Evolutionary conservation across 2,329 filamentous ascomycete genomes (phyloP).

Genomic region (Paecilomyces niveus): DNA sequence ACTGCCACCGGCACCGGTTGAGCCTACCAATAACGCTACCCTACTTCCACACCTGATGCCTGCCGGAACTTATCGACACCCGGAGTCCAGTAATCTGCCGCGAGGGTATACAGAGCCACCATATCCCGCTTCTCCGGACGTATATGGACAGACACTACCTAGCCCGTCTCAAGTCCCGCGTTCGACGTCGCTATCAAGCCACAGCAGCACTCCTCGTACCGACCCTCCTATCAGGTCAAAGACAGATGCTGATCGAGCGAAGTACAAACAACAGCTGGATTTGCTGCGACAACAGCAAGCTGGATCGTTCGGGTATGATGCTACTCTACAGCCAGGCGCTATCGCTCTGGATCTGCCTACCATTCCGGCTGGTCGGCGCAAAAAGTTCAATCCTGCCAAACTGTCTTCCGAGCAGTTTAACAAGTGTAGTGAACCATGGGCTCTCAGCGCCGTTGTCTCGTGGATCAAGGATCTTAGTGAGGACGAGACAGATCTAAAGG

Average conservation of each 20-base stretch:
- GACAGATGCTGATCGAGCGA: slow-evolving; percentile 73
- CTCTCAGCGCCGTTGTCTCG: slow-evolving; percentile 73
- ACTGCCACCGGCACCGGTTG: slow-evolving; percentile 57
- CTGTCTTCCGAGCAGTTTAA: slow-evolving; percentile 73
- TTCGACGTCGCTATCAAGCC: slow-evolving; percentile 75
- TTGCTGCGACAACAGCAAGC: slow-evolving; percentile 46
- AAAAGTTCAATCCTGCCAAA: slow-evolving; percentile 80
- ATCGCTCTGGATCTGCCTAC: slow-evolving; percentile 76
- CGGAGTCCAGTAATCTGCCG: slow-evolving; percentile 35
- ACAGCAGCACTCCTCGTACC: slow-evolving; percentile 71
- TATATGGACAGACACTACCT: slow-evolving; percentile 41
- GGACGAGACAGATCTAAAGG: slow-evolving; percentile 79
- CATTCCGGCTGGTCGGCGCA: slow-evolving; percentile 69
- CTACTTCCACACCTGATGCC: slow-evolving; percentile 42
- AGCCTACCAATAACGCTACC: slow-evolving; percentile 40
- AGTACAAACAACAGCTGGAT: slow-evolving; percentile 48
- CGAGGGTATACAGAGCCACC: slow-evolving; percentile 28
- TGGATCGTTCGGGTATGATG: slow-evolving; percentile 43
- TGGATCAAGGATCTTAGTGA: slow-evolving; percentile 90
- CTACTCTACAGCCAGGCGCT: slow-evolving; percentile 36
- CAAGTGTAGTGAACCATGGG: slow-evolving; percentile 86
- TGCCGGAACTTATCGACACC: slow-evolving; percentile 53
- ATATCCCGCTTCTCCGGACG: slow-evolving; percentile 42
- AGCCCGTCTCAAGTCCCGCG: slow-evolving; percentile 51
- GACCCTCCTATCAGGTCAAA: slow-evolving; percentile 83